A percentile compares a stretch with the other conserved stretches of the same genome.
Evolutionary conservation across 2,329 filamentous ascomycete genomes (phyloP).

Genomic region (Phialophora verrucosa): DNA sequence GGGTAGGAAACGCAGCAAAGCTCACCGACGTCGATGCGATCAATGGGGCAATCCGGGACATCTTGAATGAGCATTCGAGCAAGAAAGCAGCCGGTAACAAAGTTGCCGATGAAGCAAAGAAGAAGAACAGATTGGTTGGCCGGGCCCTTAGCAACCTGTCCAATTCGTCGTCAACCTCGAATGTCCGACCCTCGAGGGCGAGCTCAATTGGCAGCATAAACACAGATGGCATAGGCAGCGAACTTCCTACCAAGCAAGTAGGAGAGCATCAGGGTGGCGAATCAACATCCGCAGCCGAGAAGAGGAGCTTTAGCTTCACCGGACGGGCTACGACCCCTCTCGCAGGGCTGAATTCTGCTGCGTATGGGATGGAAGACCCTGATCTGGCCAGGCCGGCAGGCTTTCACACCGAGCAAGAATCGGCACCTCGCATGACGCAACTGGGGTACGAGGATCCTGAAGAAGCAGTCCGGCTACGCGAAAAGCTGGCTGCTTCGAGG

Average conservation of each 20-base stretch:
- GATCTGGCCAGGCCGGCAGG: constrained; percentile 28
- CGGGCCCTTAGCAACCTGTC: constrained; percentile 52
- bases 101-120: constrained; percentile 34
- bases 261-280: constrained; percentile 23
- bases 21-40: constrained; percentile 37
- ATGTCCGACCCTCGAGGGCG: constrained; percentile 48
- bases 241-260: constrained; percentile 40
- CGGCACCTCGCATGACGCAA: constrained; percentile 52
- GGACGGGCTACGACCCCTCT: constrained; percentile 31
- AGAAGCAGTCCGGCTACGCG: constrained; percentile 60
- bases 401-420: constrained; percentile 45
- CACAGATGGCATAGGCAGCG: constrained; percentile 44
- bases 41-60: constrained; percentile 49
- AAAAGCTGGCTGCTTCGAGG: constrained; percentile 58
- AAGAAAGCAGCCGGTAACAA: constrained; percentile 37
- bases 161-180: constrained; percentile 44
- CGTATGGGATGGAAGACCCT: constrained; percentile 43
- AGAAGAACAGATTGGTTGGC: constrained; percentile 49
- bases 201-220: constrained; percentile 59
- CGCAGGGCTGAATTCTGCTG: constrained; percentile 45
- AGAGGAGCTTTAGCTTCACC: constrained; percentile 27
- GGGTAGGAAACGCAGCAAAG: constrained; percentile 2
- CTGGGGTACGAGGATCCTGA: constrained; percentile 57
- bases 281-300: constrained; percentile 13
- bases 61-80: constrained; percentile 49